phyloP scores from a whole-genome alignment of 345 rosid species.

The Murraya paniculata region DNA sequence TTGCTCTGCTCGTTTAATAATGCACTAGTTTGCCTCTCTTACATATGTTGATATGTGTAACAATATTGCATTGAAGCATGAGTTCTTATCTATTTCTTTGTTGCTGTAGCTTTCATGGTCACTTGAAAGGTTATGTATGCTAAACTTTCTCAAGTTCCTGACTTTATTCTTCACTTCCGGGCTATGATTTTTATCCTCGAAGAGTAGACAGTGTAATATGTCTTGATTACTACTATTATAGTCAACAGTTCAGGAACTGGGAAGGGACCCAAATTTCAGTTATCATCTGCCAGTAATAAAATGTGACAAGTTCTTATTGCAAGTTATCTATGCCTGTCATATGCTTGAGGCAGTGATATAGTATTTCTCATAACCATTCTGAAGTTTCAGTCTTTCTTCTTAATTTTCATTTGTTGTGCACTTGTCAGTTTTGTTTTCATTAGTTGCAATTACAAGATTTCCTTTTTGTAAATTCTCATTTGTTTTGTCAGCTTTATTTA shows the following conservation, averaged over 20 bases:
- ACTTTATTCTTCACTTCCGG: neutral
- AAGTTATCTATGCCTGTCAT: neutral
- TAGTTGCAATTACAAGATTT: neutral
- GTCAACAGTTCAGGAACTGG: neutral
- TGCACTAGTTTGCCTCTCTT: neutral
- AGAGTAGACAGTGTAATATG: neutral
- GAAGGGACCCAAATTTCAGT: neutral
- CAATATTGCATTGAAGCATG: neutral
- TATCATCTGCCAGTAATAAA: neutral
- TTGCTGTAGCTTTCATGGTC: neutral
- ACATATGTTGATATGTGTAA: neutral
- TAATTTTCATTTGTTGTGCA: neutral
- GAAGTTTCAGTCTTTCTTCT: constrained; percentile 1
- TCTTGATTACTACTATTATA: neutral
- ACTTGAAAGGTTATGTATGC: neutral
- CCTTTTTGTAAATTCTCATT: neutral
- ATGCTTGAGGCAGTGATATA: neutral
- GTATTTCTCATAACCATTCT: neutral
- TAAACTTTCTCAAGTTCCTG: neutral
- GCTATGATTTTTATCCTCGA: neutral
- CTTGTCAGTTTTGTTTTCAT: neutral
- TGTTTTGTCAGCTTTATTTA: neutral
- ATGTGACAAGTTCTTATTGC: neutral
- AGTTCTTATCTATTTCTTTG: neutral
- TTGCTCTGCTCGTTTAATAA: neutral